Conservation (phyloP, 2,329 filamentous ascomycete species). For the Trichoderma koningiopsis region DNA sequence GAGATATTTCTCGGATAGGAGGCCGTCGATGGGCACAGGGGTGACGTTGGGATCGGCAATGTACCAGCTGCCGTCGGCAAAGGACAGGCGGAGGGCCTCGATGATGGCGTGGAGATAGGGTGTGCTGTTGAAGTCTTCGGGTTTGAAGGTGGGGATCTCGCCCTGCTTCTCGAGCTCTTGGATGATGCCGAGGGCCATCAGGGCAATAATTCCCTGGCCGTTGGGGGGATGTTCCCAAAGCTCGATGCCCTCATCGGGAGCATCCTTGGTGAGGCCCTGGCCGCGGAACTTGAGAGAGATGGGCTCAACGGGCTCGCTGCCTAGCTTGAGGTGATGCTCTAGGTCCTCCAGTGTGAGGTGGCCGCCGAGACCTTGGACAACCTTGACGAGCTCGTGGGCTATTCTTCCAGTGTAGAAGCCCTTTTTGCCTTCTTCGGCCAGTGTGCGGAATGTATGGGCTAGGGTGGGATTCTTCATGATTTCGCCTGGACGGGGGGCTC, state of each 20-base stretch:
- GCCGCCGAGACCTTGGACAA: constrained; percentile 74
- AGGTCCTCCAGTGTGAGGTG: constrained; percentile 79
- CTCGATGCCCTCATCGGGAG: constrained; percentile 62
- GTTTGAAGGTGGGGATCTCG: constrained; percentile 70
- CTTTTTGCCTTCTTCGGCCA: constrained; percentile 79
- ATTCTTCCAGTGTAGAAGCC: constrained; percentile 90
- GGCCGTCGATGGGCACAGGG: constrained; percentile 67
- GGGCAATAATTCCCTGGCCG: constrained; percentile 89
- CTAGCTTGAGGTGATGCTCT: constrained; percentile 65
- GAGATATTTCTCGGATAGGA: constrained; percentile 76
- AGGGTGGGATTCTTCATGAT: constrained; percentile 85
- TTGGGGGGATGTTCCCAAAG: constrained; percentile 98
- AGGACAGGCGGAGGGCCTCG: constrained; percentile 84
- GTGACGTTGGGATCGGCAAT: constrained; percentile 77
- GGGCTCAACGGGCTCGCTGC: constrained; percentile 79
- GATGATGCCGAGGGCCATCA: constrained; percentile 92
- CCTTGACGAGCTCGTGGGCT: constrained; percentile 78
- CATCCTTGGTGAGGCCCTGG: constrained; percentile 48
- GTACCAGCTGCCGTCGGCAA: constrained; percentile 89
- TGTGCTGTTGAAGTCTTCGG: constrained; percentile 77
- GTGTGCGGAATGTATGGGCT: constrained; percentile 75
- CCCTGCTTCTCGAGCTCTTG: constrained; percentile 78
- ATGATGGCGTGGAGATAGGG: constrained; percentile 84
- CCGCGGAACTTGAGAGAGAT: constrained; percentile 80
- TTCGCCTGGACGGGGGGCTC: constrained; percentile 78